Evolutionary conservation across 202 grass and related monocot genomes (phyloP), one percentile per base, ranked within the genome.

Genomic region (Musa balbisiana): DNA sequence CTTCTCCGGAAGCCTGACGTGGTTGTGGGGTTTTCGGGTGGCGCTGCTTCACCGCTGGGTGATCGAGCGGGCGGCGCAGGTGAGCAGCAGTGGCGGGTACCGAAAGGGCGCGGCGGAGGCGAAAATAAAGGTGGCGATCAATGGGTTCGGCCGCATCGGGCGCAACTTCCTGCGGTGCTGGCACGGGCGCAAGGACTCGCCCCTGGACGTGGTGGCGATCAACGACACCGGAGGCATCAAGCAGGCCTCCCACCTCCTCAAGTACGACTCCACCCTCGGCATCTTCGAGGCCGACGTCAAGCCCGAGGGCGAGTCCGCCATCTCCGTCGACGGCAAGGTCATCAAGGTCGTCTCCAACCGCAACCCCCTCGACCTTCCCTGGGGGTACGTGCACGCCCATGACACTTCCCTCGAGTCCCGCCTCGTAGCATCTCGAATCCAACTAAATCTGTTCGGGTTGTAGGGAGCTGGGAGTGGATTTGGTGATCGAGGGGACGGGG

Each of bases 161-260:
- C 59, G 74, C 74, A 76, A 76, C 74, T 76, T 76, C 74, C 74
- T 76, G 29, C 74, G 74, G 11, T 76, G 74, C 55, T 76, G 59
- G 74, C 74, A 76, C 59, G 59, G 95, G 1, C 95, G 94, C 43
- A 83, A 86, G 62, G 83, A 80, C 55, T 98, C 94, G 0, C 94
- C 91, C 3, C 83, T 98, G 16, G 95, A 98, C 20, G 80, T 97
- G 24, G 87, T 97, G 73, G 93, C 86, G 76, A 91, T 97, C 88
- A 97, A 97, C 76, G 93, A 97, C 88, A 97, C 90, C 3, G 93
- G 93, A 11, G 93, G 93, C 82, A 9, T 76, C 52, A 79, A 79
- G 64, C 64, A 79, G 26, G 76, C 76, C 9, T 79, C 76, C 64
- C 65, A 79, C 76, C 64, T 79, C 23, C 76, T 79, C 64, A 79